Base-by-base conservation (phyloP, 345 rosid genomes). In the Populus simonii region DNA sequence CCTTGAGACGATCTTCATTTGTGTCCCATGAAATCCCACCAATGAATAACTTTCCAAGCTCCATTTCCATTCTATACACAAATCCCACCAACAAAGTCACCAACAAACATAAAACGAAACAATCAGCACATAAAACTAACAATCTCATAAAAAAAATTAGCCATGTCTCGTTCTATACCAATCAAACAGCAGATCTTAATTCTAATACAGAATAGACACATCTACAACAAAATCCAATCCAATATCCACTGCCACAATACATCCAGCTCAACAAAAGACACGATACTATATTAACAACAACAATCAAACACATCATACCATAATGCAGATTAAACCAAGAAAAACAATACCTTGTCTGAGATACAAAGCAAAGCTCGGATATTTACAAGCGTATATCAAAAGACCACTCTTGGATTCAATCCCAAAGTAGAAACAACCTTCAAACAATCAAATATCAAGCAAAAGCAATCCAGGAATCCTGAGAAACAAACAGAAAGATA, bases 11-110 rank as follows among this genome's bases (percentile, higher is more conserved):
- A 41, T 92, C 94, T 87, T 94, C 98, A 75, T 88, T 92, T 6
- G 97, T 93, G 82, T 93, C 97, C 97, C 98, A 93, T 8, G 97
- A 92, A 78, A 94, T 90, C 81, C 98, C 98, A 81, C 98, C 98
- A 45, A 94, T 81, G 82, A 94, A 94, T 27, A 94, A 90, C 87
- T 93, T 93, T 76, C 95, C 93, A 62, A 85, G 89, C 83, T 94
- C 98, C 94, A 90, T 88, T 80, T 90, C 91, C 92, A 89, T 90
- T 83, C 92, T 90, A 77, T 72, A 81, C 55, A 78, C 39, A 76
- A 70, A 65, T 16, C 31, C 25, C 71, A 78, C 20, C 80, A 72
- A 31, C 17, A 63, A 72, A 49, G 20, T 59, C 67, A 41, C 62
- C 71, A 41, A 76, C 43, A 70, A 72, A 76, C 75, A 49, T 63